Conservation (phyloP, 106 monocot genomes). For the Ottelia alismoides region DNA sequence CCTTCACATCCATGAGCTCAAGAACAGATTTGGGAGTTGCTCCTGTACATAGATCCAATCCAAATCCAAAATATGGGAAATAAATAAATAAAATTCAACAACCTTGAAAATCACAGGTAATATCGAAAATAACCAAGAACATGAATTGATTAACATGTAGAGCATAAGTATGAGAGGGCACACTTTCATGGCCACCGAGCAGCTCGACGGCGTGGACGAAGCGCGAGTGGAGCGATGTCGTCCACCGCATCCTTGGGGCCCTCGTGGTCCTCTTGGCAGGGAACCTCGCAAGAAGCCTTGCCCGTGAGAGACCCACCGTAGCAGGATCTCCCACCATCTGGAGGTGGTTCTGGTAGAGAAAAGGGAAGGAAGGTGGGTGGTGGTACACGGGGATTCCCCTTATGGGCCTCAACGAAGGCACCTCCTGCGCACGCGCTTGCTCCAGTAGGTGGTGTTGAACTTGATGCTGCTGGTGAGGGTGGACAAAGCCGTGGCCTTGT, state of each 20-base stretch:
- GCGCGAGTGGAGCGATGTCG: conserved; percentile 79
- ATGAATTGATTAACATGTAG: too few species aligned
- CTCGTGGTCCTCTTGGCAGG: conserved; percentile 53
- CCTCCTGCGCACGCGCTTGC: conserved; percentile 1
- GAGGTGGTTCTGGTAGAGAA: conserved; percentile 11
- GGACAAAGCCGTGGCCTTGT: not conserved
- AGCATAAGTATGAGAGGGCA: too few species aligned
- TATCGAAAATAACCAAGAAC: too few species aligned
- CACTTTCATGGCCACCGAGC: conserved; percentile 94
- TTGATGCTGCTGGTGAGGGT: conserved; percentile 14
- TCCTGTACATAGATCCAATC: too few species aligned
- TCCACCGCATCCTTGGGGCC: conserved; percentile 96
- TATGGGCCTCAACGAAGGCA: conserved; percentile 34
- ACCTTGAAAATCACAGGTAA: too few species aligned
- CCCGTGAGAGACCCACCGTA: too few species aligned
- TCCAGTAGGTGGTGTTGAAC: conserved; percentile 5
- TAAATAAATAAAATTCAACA: too few species aligned
- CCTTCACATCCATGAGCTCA: too few species aligned
- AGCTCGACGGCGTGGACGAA: conserved; percentile 97
- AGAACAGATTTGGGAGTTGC: too few species aligned
- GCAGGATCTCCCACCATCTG: not conserved
- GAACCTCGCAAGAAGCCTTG: too few species aligned
- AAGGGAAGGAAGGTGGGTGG: conserved; percentile 21
- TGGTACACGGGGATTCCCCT: conserved; percentile 59
- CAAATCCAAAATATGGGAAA: too few species aligned